Base-by-base conservation (phyloP, 345 rosid species). In the Trapa bicornis region DNA sequence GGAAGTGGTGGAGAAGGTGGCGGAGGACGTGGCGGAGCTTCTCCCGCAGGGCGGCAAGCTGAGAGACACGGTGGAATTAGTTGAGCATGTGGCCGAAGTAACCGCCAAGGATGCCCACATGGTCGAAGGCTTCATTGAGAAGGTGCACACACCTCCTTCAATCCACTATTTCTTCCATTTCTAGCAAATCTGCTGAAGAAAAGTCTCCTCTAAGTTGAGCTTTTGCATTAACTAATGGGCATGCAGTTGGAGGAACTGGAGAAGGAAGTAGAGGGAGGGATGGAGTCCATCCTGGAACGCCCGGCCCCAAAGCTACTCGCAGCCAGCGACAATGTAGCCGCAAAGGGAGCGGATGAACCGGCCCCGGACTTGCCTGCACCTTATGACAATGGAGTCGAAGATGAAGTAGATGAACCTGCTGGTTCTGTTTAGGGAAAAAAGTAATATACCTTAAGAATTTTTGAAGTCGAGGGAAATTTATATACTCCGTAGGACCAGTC, bases 1-100 rank as follows among this genome's bases (percentile, higher is more conserved):
- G 35, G 86, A 83, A 2, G 48, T 65, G 0, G 78, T 86, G 6
- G 91, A 86, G 69, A 69, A 76, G 35, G 81, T 76, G 70, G 84
- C 88, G 12, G 88, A 79, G 32, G 84, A 74, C 29, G 35, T 84
- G 0, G 84, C 68, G 29, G 78, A 86, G 37, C 67, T 64, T 47
- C 74, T 84, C 64, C 88, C 88, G 6, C 74, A 72, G 0, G 86
- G 80, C 6, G 75, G 86, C 7, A 74, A 75, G 61, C 79, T 86
- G 56, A 67, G 68, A 35, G 61, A 67, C n/a, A 67, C 75, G 36
- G 79, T 67, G 39, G 68, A 47, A 1, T 1, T 38, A 10, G 67
- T 84, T 68, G 86, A 86, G 67, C 64, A 77, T 67, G 66, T 74
- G 39, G 85, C 88, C 47, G 67, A 79, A 41, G 75, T 65, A 68